Conservation (phyloP, 768 basidiomycete species). For the Tylopilus rubrobrunneus region DNA sequence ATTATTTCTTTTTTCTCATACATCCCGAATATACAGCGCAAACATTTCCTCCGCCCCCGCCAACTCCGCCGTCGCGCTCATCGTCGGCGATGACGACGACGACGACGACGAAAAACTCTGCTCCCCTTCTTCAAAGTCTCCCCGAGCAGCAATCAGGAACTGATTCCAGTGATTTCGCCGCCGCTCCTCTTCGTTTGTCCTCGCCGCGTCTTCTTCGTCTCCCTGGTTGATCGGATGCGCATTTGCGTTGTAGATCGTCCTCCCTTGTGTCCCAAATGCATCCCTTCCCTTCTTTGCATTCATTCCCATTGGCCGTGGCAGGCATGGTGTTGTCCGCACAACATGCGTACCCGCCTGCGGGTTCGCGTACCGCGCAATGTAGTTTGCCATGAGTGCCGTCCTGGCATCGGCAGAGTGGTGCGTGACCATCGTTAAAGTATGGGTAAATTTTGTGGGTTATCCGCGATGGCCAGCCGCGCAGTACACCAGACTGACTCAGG, state of each 20-base stretch:
- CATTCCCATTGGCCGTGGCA: not conserved
- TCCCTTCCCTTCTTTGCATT: not conserved
- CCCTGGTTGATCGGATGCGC: not conserved
- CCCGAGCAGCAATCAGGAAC: conserved; percentile 8
- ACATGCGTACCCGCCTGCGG: conserved; percentile 15
- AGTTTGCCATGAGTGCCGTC: conserved; percentile 29
- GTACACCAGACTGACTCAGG: not conserved
- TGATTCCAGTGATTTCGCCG: not conserved
- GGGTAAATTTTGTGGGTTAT: not conserved
- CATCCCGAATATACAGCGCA: conserved; percentile 34
- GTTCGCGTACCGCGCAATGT: conserved; percentile 21
- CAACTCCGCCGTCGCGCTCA: not conserved
- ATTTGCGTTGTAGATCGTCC: conserved; percentile 29
- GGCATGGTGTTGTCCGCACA: not conserved
- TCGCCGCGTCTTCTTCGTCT: not conserved
- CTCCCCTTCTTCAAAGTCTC: not conserved
- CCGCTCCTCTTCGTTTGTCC: conserved; percentile 24
- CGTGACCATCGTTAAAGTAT: conserved; percentile 10
- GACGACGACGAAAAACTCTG: not conserved
- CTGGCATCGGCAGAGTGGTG: conserved; percentile 34
- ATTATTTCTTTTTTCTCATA: not conserved
- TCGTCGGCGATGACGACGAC: not conserved
- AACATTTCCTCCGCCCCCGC: conserved; percentile 34
- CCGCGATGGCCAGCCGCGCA: not conserved
- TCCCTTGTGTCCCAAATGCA: conserved; percentile 17